Evolutionary conservation across 2,329 filamentous ascomycete species (phyloP).

Genomic region (Colletotrichum eleusines): DNA sequence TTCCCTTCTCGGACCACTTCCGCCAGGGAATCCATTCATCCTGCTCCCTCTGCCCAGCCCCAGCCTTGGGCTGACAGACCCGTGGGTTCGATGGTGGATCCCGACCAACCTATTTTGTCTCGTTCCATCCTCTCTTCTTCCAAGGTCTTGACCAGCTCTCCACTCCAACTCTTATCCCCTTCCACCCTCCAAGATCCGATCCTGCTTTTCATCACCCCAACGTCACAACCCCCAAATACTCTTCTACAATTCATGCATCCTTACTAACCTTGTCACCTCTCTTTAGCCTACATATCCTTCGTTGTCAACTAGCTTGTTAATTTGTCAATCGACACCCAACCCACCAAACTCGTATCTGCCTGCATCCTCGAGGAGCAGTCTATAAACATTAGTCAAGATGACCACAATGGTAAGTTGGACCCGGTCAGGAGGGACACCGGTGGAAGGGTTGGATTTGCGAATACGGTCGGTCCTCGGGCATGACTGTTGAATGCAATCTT

Average conservation of each 20-base stretch:
- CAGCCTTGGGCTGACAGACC: slow-evolving; percentile 24
- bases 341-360: background rate
- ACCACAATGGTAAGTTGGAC: slow-evolving; percentile 63
- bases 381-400: slow-evolving; percentile 53
- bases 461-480: background rate
- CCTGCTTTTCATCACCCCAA: slow-evolving; percentile 29
- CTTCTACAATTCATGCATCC: slow-evolving; percentile 5
- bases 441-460: background rate
- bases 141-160: slow-evolving; percentile 22
- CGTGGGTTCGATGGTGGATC: slow-evolving; percentile 22
- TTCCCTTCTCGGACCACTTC: slow-evolving; percentile 5
- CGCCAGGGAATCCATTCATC: slow-evolving; percentile 10
- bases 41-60: slow-evolving; percentile 25
- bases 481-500: background rate
- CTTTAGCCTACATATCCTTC: background rate
- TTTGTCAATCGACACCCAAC: slow-evolving; percentile 14
- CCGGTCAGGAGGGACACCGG: background rate
- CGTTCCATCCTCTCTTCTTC: slow-evolving; percentile 17
- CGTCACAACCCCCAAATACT: slow-evolving; percentile 7
- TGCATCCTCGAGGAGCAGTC: slow-evolving; percentile 39
- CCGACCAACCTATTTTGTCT: slow-evolving; percentile 32
- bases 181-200: slow-evolving; percentile 42
- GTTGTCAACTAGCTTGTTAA: background rate
- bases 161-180: slow-evolving; percentile 41
- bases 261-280: slow-evolving; percentile 6